phyloP scores from a whole-genome alignment of 2,329 filamentous ascomycete species.

The Coniella vitis region DNA sequence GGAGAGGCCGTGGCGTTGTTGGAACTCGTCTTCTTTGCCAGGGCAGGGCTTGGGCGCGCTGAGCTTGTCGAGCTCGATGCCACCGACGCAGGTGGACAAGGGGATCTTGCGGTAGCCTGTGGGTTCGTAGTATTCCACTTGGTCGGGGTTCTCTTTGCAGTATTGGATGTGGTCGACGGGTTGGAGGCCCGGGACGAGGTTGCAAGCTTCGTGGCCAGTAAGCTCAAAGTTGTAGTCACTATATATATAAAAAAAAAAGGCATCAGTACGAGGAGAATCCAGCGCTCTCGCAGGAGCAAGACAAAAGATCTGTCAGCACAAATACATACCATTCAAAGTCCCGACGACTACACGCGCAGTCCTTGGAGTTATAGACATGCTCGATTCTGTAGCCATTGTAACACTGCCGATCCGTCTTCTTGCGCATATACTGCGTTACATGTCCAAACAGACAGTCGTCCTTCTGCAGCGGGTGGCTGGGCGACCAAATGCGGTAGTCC shows the following conservation, averaged over 20 bases:
- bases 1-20: conserved; percentile 61
- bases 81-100: conserved; percentile 77
- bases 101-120: conserved; percentile 88
- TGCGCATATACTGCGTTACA: conserved; percentile 80
- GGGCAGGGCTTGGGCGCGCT: conserved; percentile 59
- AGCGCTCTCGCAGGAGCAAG: too few relatives aligned
- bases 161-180: conserved; percentile 46
- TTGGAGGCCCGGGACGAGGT: conserved; percentile 64
- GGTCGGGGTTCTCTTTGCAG: conserved; percentile 57
- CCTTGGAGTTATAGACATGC: conserved; percentile 63
- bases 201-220: conserved; percentile 68
- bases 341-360: conserved; percentile 75
- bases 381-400: conserved; percentile 72
- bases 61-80: conserved; percentile 65
- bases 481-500: conserved; percentile 85
- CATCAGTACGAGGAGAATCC: too few relatives aligned
- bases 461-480: conserved; percentile 71
- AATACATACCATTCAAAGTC: conserved; percentile 84
- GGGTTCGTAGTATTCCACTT: conserved; percentile 72
- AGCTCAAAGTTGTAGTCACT: conserved; percentile 93
- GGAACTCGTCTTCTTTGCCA: conserved; percentile 75
- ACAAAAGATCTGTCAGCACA: neutral
- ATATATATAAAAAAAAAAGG: neutral
- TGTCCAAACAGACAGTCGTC: conserved; percentile 91
- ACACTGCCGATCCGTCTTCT: conserved; percentile 71